phyloP scores from a whole-genome alignment of 495 filamentous ascomycete genomes.

The Aspergillus asperescens region DNA sequence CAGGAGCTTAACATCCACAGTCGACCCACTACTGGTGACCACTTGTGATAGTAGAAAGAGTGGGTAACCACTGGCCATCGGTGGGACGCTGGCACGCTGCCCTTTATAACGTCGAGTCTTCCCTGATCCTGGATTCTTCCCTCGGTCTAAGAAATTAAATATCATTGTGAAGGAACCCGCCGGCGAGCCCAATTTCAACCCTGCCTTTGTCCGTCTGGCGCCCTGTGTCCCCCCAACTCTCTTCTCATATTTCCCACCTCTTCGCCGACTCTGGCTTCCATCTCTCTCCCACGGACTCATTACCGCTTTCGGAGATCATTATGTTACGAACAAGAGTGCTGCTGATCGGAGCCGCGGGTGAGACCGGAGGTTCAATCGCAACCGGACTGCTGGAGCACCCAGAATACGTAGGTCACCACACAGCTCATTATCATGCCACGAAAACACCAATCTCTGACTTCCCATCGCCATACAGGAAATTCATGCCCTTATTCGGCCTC shows the following conservation, averaged over 20 bases:
- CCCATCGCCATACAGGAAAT: constrained; percentile 36
- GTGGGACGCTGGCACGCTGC: constrained; percentile 23
- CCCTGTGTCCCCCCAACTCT: background rate
- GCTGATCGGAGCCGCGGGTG: constrained; percentile 44
- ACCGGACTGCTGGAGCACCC: constrained; percentile 40
- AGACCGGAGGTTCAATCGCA: constrained; percentile 48
- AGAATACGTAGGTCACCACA: constrained; percentile 30
- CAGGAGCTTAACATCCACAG: constrained; percentile 35
- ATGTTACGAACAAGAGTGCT: constrained; percentile 44
- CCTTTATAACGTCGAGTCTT: constrained; percentile 36
- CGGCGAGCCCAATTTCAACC: background rate
- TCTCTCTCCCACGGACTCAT: background rate
- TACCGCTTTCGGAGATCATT: constrained; percentile 17
- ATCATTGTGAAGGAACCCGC: constrained; percentile 5
- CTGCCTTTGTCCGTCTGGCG: constrained; percentile 5
- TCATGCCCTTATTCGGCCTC: constrained; percentile 43
- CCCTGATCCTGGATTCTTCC: constrained; percentile 16
- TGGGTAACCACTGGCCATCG: constrained; percentile 29
- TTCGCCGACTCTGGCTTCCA: background rate
- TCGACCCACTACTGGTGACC: constrained; percentile 35
- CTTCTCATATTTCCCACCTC: background rate
- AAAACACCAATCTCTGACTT: background rate
- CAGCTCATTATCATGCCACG: background rate
- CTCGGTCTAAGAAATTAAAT: background rate
- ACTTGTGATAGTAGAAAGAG: constrained; percentile 32